Evolutionary conservation across 1,284 basidiomycete genomes (phyloP), one percentile per base, ranked within the genome.

Genomic region (Leccinum proximum): DNA sequence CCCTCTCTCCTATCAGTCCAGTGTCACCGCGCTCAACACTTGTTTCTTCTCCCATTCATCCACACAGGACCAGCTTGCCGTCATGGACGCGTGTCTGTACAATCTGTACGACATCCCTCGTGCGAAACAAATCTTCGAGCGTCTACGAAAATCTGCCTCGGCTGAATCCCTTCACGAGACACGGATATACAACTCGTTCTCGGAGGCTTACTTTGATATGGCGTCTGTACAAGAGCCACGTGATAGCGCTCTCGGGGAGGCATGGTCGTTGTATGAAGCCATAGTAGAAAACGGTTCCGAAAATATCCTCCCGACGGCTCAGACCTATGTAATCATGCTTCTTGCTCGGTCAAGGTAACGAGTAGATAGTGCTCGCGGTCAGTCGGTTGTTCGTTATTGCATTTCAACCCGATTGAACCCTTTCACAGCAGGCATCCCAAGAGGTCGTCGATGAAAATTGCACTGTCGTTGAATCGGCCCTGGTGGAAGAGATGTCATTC

Each of bases 31-130:
- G 1, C 65, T 78, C 13, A 80, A 83, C 74, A 79, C 87, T 72
- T 69, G 85, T 70, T 86, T 88, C 81, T 87, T 89, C 77, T 80
- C 82, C 10, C 83, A 89, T 71, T 84, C 89, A 0, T 72, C 79
- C 1, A 86, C 87, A 0, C 85, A 88, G 73, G 90, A 93, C 72
- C 80, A 84, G 59, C 74, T 92, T 11, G 85, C 90, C 0, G 82
- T 94, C 67, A 89, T 95, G 75, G 87, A 91, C 69, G 91, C 91
- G 1, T 94, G 93, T 74, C 76, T 94, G 16, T 83, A 89, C 72
- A 85, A 88, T 66, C 74, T 86, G 1, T 86, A 89, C 75, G 88
- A 93, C 70, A 86, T 93, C 0, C 81, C 82, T 1, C 87, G 92
- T 16, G 91, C 91, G 10, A 84, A 85, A 67, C 76, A 78, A 57